A percentile compares a stretch with the other conserved stretches of the same genome.
phyloP scores from a whole-genome alignment of 2,329 filamentous ascomycete genomes.

The Metarhizium guizhouense region DNA sequence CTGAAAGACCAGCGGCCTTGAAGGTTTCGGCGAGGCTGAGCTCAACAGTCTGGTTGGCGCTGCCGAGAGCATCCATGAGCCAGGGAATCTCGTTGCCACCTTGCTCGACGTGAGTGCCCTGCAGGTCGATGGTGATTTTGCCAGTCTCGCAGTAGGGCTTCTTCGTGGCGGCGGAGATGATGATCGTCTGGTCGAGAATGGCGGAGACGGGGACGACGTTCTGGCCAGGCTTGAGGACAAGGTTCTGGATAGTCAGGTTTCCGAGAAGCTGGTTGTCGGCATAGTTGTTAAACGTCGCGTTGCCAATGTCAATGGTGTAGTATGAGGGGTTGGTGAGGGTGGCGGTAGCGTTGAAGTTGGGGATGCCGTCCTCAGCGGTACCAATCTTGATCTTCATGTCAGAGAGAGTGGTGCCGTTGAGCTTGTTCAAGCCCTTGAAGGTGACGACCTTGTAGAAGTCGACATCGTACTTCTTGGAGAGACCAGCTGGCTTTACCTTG shows the following conservation, averaged over 20 bases:
- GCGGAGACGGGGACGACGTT: slow-evolving; percentile 48
- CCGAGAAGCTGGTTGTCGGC: slow-evolving; percentile 45
- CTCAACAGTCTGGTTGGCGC: slow-evolving; percentile 39
- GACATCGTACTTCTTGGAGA: slow-evolving; percentile 38
- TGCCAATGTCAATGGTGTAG: slow-evolving; percentile 58
- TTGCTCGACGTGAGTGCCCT: slow-evolving; percentile 42
- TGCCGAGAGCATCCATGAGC: slow-evolving; percentile 44
- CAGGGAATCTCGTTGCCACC: slow-evolving; percentile 44
- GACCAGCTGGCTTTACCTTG: slow-evolving; percentile 38
- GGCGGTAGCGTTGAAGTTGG: slow-evolving; percentile 53
- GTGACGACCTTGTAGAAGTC: slow-evolving; percentile 47
- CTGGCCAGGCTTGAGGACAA: slow-evolving; percentile 48
- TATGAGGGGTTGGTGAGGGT: slow-evolving; percentile 56
- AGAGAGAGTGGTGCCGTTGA: slow-evolving; percentile 44
- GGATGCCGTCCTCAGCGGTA: slow-evolving; percentile 10
- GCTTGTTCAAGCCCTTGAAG: slow-evolving; percentile 43
- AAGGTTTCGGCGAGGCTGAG: slow-evolving; percentile 42
- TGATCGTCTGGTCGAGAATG: slow-evolving; percentile 37
- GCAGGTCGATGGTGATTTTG: slow-evolving; percentile 45
- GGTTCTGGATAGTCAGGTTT: slow-evolving; percentile 45
- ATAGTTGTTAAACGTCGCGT: slow-evolving; percentile 51
- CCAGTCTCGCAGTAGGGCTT: slow-evolving; percentile 44
- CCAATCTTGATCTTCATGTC: slow-evolving; percentile 9
- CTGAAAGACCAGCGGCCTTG: slow-evolving; percentile 9
- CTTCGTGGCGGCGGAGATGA: slow-evolving; percentile 31